Base-by-base conservation (phyloP, 441 rosid species). In the Adansonia madagascariensis region DNA sequence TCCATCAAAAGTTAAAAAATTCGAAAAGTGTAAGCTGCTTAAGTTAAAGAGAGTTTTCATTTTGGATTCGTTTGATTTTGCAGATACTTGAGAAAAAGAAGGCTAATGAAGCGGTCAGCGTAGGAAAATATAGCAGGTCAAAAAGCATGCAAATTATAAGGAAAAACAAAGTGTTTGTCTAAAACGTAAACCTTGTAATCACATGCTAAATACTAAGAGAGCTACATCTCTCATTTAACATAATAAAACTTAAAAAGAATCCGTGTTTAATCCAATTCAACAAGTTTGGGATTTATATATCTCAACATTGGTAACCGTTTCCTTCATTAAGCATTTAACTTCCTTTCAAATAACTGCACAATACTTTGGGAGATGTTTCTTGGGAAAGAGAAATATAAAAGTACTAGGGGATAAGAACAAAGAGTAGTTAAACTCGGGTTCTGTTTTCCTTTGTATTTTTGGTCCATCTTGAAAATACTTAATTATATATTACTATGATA, bases 101-200 rank as follows among this genome's bases (percentile, higher is more conserved):
- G 73, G 73, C 73, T 39, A 68, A 47, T 47, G 73, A 68, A 68
- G 17, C 8, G 43, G 73, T 68, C 73, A 68, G 68, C 39, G 11
- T 35, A 35, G 8, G 68, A 63, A 3, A 63, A 43, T 7, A 15
- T 63, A 15, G 15, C 68, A 63, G 47, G 68, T 35, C 46, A 63
- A 35, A 68, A 47, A 68, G 57, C 57, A 68, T 68, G 56, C 73
- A 68, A 11, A 24, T 68, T 12, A 5, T 22, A 20, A 22, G 52
- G 11, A 22, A 24, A 46, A 47, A 35, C 47, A 63, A 12, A 6
- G 67, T 14, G 18, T 62, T 4, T 14, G 46, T 59, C 3, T 11
- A 24, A 11, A 60, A 8, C 7, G 17, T 62, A 62, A 62, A 6
- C 44, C 66, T 2, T 47, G 8, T 15, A 14, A 14, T 12, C 17